Percentiles rank a stretch among this genome's conserved stretches.
These are phyloP conservation scores for Trichoderma cornu-damae DNA, from an alignment of 2,329 filamentous ascomycete genomes.

Conservation along the genomic window DNA sequence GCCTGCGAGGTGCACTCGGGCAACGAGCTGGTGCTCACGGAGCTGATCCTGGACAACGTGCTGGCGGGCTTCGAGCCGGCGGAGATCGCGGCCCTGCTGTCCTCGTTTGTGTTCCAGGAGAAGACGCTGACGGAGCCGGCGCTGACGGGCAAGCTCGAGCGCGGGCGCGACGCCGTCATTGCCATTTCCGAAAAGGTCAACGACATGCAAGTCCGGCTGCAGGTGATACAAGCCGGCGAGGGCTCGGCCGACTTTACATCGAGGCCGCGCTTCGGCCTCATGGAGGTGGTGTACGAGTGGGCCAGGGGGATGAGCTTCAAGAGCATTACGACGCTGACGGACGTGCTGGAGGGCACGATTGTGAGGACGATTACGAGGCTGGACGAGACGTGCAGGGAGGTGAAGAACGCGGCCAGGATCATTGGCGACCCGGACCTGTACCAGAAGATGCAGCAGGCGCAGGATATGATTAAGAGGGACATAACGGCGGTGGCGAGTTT, in stretches of 20 bases:
- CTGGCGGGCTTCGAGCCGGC: constrained; percentile 92
- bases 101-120: constrained; percentile 95
- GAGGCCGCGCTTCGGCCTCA: constrained; percentile 81
- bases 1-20: constrained; percentile 97
- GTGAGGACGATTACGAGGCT: constrained; percentile 89
- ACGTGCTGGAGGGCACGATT: constrained; percentile 95
- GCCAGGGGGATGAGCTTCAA: constrained; percentile 97
- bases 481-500: constrained; percentile 85
- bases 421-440: constrained; percentile 92
- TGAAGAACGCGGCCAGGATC: constrained; percentile 93
- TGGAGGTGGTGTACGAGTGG: constrained; percentile 99
- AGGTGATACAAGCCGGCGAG: constrained; percentile 85
- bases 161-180: constrained; percentile 79
- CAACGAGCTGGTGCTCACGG: constrained; percentile 91
- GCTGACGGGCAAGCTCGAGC: constrained; percentile 74
- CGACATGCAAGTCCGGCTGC: constrained; percentile 77
- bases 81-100: constrained; percentile 91
- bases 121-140: constrained; percentile 81
- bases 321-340: constrained; percentile 91
- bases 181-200: constrained; percentile 91
- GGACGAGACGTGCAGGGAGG: constrained; percentile 94
- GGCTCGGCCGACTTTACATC: constrained; percentile 90
- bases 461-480: constrained; percentile 96
- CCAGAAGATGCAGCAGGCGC: constrained; percentile 93
- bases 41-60: constrained; percentile 93